Evolutionary conservation across 2,329 filamentous ascomycete species (phyloP), one percentile per base, ranked within the genome.

Genomic region (Claviceps sp.): DNA sequence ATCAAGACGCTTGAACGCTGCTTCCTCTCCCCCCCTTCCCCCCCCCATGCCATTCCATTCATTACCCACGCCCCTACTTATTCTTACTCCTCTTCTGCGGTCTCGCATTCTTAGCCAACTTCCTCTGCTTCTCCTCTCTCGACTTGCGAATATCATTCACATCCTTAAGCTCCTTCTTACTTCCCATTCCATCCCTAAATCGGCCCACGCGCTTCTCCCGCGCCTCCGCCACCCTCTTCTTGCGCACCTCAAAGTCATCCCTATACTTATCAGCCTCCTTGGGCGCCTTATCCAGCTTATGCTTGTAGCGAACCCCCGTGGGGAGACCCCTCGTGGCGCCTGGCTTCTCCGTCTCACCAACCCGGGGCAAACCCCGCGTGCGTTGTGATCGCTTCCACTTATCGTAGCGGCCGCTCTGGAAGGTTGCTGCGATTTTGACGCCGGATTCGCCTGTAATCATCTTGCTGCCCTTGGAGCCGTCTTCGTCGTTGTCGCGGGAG

Each of bases 391-490:
- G 88, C 67, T 84, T 86, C 94, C 93, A 98, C 58, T 78, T 81
- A 65, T 97, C 90, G 72, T 95, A 98, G 46, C 91, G 84, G 38
- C 94, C 93, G 67, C 85, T 90, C 64, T 91, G 84, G 79, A 98
- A 97, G 55, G 78, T 85, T 46, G 93, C 89, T 1, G 93, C 88
- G 61, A 98, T 96, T 74, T 96, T 97, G 72, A 91, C 88, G 51
- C 93, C 93, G 62, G 82, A 88, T 71, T 98, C 93, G 61, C 93
- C 90, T 56, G 81, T 78, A 52, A 96, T 84, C 72, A 96, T 84
- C 63, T 77, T 78, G 54, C 71, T 67, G 47, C 78, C 78, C 63
- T 83, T 84, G 60, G 74, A 94, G 41, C 93, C 93, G 70, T 98
- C 94, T 60, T 95, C 87, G 70, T 98, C 93, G 74, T 98, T 97